These are phyloP conservation scores for Leccinum sublutescens DNA, from an alignment of 768 basidiomycete genomes.

Conservation along the genomic window DNA sequence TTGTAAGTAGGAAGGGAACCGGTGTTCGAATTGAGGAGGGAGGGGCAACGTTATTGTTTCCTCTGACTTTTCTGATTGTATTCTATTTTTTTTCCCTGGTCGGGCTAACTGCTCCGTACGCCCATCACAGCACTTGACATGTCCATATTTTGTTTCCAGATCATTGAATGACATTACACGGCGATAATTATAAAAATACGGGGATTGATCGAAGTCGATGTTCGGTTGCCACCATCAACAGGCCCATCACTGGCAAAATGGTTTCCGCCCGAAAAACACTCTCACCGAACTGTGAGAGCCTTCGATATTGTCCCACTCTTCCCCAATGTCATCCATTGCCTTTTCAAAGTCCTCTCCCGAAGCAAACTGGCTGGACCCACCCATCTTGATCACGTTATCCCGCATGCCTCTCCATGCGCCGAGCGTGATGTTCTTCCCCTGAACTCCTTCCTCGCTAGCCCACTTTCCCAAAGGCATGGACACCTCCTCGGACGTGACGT, in stretches of 20 bases:
- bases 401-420: conserved; percentile 26
- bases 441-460: conserved; percentile 24
- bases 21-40: background rate
- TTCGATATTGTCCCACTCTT: conserved; percentile 27
- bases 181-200: background rate
- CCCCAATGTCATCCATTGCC: conserved; percentile 12
- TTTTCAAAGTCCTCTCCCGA: conserved; percentile 22
- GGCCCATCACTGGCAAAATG: background rate
- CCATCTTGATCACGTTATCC: conserved; percentile 20
- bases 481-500: conserved; percentile 18
- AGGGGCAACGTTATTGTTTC: background rate
- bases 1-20: conserved; percentile 22
- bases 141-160: background rate
- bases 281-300: conserved; percentile 12
- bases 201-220: background rate
- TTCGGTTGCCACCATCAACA: background rate
- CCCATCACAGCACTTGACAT: background rate
- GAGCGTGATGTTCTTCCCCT: conserved; percentile 15
- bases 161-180: background rate
- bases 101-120: background rate
- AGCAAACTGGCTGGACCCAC: conserved; percentile 12
- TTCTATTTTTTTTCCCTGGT: background rate
- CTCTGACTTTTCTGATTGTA: background rate
- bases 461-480: conserved; percentile 22
- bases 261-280: conserved; percentile 17